Conservation (phyloP, 345 rosid genomes). For the Ceriops tagal region DNA sequence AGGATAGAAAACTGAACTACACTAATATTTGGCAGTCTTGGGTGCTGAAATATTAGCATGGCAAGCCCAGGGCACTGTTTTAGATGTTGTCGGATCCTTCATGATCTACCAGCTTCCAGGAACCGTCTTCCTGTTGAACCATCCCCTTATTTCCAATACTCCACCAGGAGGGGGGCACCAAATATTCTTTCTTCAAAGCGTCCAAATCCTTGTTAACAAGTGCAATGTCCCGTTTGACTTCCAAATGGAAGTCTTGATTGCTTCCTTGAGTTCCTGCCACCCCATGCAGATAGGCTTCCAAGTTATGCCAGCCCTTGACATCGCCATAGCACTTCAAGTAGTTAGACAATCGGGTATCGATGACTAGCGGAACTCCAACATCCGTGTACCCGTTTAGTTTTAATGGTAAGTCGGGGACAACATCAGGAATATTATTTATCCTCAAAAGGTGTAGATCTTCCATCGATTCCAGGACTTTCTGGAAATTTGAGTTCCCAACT, state of each 20-base stretch:
- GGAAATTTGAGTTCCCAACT: conserved; percentile 41
- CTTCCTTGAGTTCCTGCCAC: conserved; percentile 34
- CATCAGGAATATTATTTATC: conserved; percentile 22
- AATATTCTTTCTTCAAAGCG: conserved; percentile 36
- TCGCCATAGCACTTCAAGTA: conserved; percentile 29
- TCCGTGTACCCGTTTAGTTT: conserved; percentile 9
- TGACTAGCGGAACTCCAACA: conserved; percentile 23
- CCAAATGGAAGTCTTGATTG: conserved; percentile 19
- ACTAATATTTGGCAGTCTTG: background rate
- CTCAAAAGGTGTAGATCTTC: conserved; percentile 29
- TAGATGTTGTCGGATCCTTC: conserved; percentile 13
- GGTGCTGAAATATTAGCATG: background rate
- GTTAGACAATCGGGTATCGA: conserved; percentile 24
- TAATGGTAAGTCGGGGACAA: conserved; percentile 14
- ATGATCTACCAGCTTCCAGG: conserved; percentile 47
- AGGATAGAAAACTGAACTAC: too few relatives aligned
- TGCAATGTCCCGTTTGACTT: conserved; percentile 26
- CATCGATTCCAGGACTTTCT: conserved; percentile 12
- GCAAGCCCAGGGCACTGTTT: background rate
- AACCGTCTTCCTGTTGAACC: conserved; percentile 49
- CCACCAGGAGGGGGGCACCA: conserved; percentile 54
- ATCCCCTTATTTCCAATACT: conserved; percentile 43
- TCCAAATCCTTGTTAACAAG: conserved; percentile 27
- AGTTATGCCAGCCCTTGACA: conserved; percentile 15
- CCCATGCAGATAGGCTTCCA: conserved; percentile 39